A percentile compares a stretch with the other conserved stretches of the same genome.
These are phyloP conservation scores for Pseudonitzschia pungens DNA, from an alignment of 108 stramenopile genomes.

Conservation along the genomic window DNA sequence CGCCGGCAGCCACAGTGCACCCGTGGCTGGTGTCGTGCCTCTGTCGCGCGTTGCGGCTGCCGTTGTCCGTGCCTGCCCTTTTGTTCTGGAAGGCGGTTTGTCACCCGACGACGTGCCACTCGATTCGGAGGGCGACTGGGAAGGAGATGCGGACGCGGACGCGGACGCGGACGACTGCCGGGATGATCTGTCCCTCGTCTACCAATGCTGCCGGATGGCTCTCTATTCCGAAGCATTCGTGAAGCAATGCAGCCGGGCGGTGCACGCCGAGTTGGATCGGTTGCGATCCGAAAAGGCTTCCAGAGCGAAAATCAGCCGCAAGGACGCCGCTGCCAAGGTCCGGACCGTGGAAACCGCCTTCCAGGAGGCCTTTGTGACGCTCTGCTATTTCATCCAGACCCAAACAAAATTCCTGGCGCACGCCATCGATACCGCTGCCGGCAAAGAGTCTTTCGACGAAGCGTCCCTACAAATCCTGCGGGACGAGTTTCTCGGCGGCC, in stretches of 20 bases:
- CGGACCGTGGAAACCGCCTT: slow-evolving; percentile 39
- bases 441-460: slow-evolving; percentile 5
- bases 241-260: slow-evolving; percentile 19
- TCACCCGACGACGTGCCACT: neutral
- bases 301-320: slow-evolving; percentile 25
- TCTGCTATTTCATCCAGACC: slow-evolving; percentile 42
- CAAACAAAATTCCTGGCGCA: slow-evolving; percentile 31
- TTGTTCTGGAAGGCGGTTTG: neutral
- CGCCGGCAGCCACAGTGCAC: neutral
- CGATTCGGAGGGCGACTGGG: slow-evolving; percentile 9
- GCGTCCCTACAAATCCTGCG: slow-evolving; percentile 11
- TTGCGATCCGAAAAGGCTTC: slow-evolving; percentile 18
- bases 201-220: slow-evolving; percentile 27
- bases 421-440: neutral
- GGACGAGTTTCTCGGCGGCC: slow-evolving; percentile 26
- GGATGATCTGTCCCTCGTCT: neutral
- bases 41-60: slow-evolving; percentile 10
- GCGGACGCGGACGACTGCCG: slow-evolving; percentile 2
- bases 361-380: slow-evolving; percentile 35
- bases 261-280: slow-evolving; percentile 30
- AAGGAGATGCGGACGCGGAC: neutral
- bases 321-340: slow-evolving; percentile 30
- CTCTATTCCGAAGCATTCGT: slow-evolving; percentile 22
- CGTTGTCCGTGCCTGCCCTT: slow-evolving; percentile 3
- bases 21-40: slow-evolving; percentile 7